Base-by-base conservation (phyloP, 768 basidiomycete species). In the Filobasidium floriforme region DNA sequence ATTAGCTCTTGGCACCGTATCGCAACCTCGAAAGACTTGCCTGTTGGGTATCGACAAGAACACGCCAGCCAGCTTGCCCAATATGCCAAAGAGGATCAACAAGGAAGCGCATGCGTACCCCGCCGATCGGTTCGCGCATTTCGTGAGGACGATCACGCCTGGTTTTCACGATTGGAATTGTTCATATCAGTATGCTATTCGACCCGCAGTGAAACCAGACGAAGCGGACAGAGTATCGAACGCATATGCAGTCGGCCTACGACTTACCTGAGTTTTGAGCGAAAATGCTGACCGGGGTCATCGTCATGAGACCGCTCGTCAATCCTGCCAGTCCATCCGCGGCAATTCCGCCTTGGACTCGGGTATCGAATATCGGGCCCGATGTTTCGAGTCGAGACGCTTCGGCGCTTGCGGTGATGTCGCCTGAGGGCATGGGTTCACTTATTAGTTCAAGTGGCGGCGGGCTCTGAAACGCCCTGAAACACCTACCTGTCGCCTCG, bases 271-370 rank as follows among this genome's bases (percentile, higher is more conserved):
- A 77, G 73, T 80, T 80, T 65, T 79, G 89, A 0, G 88, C 88
- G 70, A 90, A 91, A 51, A 86, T 85, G 10, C 88, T 88, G 59
- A 91, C 80, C 0, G 90, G 90, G 0, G 88, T 85, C 41, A 89
- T 87, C 0, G 89, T 92, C 79, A 90, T 88, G 22, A 90, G 79
- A 9, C 86, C 88, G 3, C 89, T 88, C 2, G 52, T 57, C 60
- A n/a, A 24, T 49, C 89, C 89, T 18, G 87, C 85, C 14, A 92
- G 68, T n/a, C 89, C 89, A 69, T 92, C 90, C 26, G 86, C 75
- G 71, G 90, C 80, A 41, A 92, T 81, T 24, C 90, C 90, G 11
- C 90, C 89, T 78, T 90, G 89, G 41, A 92, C 87, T 14, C 89
- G 83, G 0, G 84, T 83, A 76, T 92, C 89, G 75, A 91, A 92